Evolutionary conservation across 176 grass and related monocot species (phyloP).

Genomic region (Carex littledalei): DNA sequence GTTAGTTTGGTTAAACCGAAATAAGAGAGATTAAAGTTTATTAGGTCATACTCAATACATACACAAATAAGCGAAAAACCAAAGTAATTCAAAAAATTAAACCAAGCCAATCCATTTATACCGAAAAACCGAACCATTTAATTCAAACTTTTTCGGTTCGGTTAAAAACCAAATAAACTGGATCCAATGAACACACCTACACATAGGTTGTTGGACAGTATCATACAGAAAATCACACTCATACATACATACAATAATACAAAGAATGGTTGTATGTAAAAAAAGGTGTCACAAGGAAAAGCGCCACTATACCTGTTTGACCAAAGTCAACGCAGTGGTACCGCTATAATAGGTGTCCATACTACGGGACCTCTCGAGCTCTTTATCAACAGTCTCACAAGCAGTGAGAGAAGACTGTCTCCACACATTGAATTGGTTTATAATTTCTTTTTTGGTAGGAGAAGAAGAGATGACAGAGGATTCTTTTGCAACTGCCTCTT

Average conservation of each 20-base stretch:
- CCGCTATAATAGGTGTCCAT: constrained; percentile 73
- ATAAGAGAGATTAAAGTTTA: too few relatives aligned
- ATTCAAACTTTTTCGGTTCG: too few relatives aligned
- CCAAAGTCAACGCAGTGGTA: constrained; percentile 60
- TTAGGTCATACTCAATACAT: too few relatives aligned
- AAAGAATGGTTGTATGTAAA: background rate
- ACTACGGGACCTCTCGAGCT: constrained; percentile 43
- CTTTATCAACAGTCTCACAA: constrained; percentile 56
- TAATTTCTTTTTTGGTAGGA: constrained; percentile 56
- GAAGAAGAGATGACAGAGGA: constrained; percentile 27
- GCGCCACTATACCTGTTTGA: constrained; percentile 45
- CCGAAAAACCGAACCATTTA: too few relatives aligned
- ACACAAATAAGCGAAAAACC: too few relatives aligned
- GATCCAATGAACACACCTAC: too few relatives aligned
- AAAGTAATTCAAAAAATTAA: too few relatives aligned
- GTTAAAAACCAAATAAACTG: too few relatives aligned
- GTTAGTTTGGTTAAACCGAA: too few relatives aligned
- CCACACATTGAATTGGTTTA: constrained; percentile 60
- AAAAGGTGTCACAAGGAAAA: background rate
- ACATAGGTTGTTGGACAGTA: background rate
- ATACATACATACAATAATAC: background rate
- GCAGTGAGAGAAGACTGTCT: constrained; percentile 43
- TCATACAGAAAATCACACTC: background rate
- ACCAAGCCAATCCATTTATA: too few relatives aligned
- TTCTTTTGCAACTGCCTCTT: constrained; percentile 47